Base-by-base conservation (phyloP, 768 basidiomycete genomes). In the Amanita jacksonii region DNA sequence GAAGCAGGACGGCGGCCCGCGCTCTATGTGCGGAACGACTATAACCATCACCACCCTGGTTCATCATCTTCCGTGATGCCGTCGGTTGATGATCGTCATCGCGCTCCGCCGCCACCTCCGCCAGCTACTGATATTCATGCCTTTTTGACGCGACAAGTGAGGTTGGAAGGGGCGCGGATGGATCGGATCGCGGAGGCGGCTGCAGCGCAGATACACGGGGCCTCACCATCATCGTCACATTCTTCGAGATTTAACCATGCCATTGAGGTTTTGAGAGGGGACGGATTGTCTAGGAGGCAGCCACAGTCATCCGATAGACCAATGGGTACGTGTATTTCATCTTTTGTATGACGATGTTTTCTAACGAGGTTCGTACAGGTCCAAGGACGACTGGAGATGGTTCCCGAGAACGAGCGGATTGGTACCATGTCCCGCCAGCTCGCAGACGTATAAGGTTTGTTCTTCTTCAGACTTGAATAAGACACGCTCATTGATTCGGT, bases 231-330 rank as follows among this genome's bases (percentile, higher is more conserved):
- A 28, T 22, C 42, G 16, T 19, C 40, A 18, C 31, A 43, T 34
- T 31, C n/a, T 13, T 58, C 60, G 3, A 59, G 62, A 13, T 57
- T 65, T 23, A 49, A 41, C 34, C 52, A 57, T 19, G 59, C 59
- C 8, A 56, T 66, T 15, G 59, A 63, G 13, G 54, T 62, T 9
- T 51, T 69, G 15, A 45, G 43, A 22, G 43, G 35, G 8, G 43
- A 38, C 8, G 43, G 43, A 27, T 38, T 45, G 43, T 37, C 43
- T 6, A 28, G 27, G 27, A 28, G 27, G 16, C 34, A 34, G 8
- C 16, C 33, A 25, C 42, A 37, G 19, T 23, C 42, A 15, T 32
- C 34, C 20, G 27, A 43, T 39, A 25, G 35, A 30, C 41, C 35
- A 13, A 28, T 24, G 36, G 15, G 38, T 36, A 38, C 28, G 45